Base-by-base conservation (phyloP, 805 yeast genomes). In the Spathaspora passalidarum region DNA sequence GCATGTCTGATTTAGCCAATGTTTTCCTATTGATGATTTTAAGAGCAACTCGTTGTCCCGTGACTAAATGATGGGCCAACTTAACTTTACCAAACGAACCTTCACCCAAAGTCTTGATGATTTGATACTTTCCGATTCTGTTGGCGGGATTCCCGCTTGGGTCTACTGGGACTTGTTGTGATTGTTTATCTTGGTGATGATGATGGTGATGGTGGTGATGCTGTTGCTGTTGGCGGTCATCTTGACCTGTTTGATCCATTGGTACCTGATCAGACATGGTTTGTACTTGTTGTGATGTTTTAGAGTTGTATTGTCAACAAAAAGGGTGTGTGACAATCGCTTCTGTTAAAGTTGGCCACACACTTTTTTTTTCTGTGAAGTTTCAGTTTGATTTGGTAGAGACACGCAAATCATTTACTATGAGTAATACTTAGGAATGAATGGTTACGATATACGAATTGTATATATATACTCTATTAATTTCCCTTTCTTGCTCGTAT, bases 1-100 rank as follows among this genome's bases (percentile, higher is more conserved):
- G 97, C 98, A 91, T 91, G 66, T 91, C 98, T 8, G 90, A 81
- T 61, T 92, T 92, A 40, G 97, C 96, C 61, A 91, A 73, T 0
- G 96, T 89, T 66, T 88, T 89, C 52, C 96, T 76, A 65, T 92
- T 88, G 71, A 92, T 92, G 64, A 91, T 92, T 64, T 91, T 91
- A 50, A 91, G 73, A 1, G 98, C 98, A 18, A 91, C 98, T 51
- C 85, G 78, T 58, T 91, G 96, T 34, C 96, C 95, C 2, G 97
- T 91, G 11, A 88, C 86, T 53, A 88, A 73, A 65, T 92, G 97
- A 62, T 84, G 86, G 16, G 96, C 96, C 56, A 91, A 73, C 62
- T 91, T 91, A 52, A 91, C 98, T 62, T 92, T 92, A 57, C 98
- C 98, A 62, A 91, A 91, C 0, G 97, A 90, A 19, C 98, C 98